Evolutionary conservation across 192 early-diverging fungal genomes (phyloP).

Genomic region (Entomortierella beljakovae): DNA sequence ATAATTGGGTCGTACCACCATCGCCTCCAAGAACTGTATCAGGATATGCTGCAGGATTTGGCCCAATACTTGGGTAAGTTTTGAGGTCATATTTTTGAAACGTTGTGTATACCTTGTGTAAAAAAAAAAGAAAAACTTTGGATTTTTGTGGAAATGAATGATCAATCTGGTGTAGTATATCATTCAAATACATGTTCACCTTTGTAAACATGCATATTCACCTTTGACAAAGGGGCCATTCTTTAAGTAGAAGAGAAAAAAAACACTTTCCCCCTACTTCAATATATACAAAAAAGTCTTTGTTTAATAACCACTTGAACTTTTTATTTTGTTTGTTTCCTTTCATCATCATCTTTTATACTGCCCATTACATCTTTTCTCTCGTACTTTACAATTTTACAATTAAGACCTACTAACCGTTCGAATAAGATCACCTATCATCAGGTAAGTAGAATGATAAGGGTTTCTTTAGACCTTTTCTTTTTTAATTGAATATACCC

Average conservation of each 20-base stretch:
- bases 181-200: no score
- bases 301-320: no score
- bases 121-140: neutral
- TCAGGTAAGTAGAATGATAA: neutral
- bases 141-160: neutral
- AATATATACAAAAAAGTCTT: neutral
- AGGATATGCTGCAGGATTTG: constrained; percentile 27
- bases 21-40: constrained; percentile 18
- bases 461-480: neutral
- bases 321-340: neutral
- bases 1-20: constrained; percentile 14
- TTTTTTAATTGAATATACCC: neutral
- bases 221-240: neutral
- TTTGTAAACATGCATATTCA: no score
- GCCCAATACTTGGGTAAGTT: constrained; percentile 22
- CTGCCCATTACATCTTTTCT: neutral
- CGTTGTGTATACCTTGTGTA: neutral
- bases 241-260: no score
- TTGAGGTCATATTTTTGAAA: no score
- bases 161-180: neutral
- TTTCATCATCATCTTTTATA: neutral
- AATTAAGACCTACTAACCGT: constrained; percentile 1
- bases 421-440: constrained; percentile 1
- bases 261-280: neutral
- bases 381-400: neutral